Conservation (phyloP, 495 filamentous ascomycete genomes). For the Neurospora tetraspora region DNA sequence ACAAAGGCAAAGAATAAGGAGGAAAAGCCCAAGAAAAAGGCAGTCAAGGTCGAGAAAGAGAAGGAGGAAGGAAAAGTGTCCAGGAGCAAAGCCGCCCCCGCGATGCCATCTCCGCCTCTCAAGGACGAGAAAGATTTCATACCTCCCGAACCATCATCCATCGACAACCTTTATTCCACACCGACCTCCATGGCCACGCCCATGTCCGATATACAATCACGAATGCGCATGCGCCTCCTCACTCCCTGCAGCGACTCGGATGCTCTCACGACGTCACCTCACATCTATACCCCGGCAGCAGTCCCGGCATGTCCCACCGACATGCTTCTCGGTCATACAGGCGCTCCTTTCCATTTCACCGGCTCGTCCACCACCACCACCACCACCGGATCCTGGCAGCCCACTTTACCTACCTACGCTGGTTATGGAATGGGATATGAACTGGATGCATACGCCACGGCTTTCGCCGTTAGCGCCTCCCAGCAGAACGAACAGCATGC, state of each 20-base stretch:
- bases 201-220: conserved; percentile 10
- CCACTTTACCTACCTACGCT: conserved; percentile 3
- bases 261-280: conserved; percentile 13
- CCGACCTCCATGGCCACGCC: neutral
- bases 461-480: conserved; percentile 12
- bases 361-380: neutral
- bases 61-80: conserved; percentile 18
- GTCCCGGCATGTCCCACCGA: conserved; percentile 10
- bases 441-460: conserved; percentile 13
- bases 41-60: conserved; percentile 15
- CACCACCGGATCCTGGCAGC: conserved; percentile 10
- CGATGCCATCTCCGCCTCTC: neutral
- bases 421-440: conserved; percentile 12
- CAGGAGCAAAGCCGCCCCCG: neutral
- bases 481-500: conserved; percentile 20
- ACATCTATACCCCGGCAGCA: conserved; percentile 14
- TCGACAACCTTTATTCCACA: neutral
- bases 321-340: conserved; percentile 14
- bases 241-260: conserved; percentile 39
- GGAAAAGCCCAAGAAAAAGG: neutral
- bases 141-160: conserved; percentile 4
- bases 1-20: conserved; percentile 34
- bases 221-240: conserved; percentile 23
- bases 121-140: neutral
- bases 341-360: conserved; percentile 15